A percentile compares a stretch with the other conserved stretches of the same genome.
Evolutionary conservation across 345 rosid genomes (phyloP).

Genomic region (Eucalyptus marginata): DNA sequence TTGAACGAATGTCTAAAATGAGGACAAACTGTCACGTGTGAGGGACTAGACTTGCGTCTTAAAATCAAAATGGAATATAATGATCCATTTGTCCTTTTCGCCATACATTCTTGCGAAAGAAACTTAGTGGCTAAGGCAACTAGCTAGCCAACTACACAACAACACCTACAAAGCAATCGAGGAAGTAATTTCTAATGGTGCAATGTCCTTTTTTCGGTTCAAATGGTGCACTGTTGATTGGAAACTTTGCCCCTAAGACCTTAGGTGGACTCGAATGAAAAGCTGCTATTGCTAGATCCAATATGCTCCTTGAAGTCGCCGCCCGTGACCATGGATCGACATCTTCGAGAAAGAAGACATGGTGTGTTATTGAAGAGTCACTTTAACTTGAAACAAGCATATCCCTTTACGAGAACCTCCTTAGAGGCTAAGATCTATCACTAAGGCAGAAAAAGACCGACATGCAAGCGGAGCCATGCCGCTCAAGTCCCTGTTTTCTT

Average conservation of each 20-base stretch:
- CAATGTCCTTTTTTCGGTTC: background rate
- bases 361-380: background rate
- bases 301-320: background rate
- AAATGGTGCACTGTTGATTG: background rate
- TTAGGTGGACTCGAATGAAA: background rate
- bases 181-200: background rate
- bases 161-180: background rate
- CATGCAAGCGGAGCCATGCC: background rate
- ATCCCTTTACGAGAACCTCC: background rate
- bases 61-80: background rate
- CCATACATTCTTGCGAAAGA: background rate
- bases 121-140: background rate
- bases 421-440: background rate
- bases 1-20: background rate
- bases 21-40: background rate
- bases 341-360: background rate
- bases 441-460: background rate
- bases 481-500: background rate
- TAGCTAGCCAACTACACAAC: background rate
- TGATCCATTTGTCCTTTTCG: background rate
- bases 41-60: background rate
- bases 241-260: background rate
- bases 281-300: background rate
- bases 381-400: background rate
- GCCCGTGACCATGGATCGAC: background rate